Percentiles rank a stretch among this genome's conserved stretches.
These are phyloP conservation scores for Cryptosporidium sp. DNA, from an alignment of 169 alveolate species.

Conservation along the genomic window DNA sequence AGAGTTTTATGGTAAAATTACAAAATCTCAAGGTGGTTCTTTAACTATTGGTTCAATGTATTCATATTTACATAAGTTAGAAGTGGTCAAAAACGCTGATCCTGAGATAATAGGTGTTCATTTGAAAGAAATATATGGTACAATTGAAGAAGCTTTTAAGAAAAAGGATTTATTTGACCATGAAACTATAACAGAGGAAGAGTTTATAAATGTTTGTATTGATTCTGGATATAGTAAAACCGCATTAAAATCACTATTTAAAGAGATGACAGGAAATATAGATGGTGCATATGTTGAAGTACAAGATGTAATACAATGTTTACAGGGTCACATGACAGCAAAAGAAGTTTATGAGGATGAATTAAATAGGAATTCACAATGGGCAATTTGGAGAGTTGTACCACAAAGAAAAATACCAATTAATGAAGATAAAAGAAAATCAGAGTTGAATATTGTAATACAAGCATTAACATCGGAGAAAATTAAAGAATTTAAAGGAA, in stretches of 20 bases:
- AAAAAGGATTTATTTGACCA: conserved; percentile 4
- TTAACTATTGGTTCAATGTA: conserved; percentile 31
- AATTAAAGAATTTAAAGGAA: conserved; percentile 5
- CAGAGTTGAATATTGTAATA: conserved; percentile 18
- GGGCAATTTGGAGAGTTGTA: conserved; percentile 57
- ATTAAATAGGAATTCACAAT: conserved; percentile 38
- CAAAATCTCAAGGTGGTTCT: conserved; percentile 14
- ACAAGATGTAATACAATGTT: conserved; percentile 63
- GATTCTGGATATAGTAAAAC: conserved; percentile 38
- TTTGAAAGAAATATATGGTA: conserved; percentile 46
- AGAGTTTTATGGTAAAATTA: conserved; percentile 12
- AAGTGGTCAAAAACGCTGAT: background rate
- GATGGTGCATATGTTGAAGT: conserved; percentile 45
- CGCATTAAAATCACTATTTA: conserved; percentile 4
- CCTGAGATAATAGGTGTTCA: conserved; percentile 34
- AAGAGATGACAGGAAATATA: conserved; percentile 12
- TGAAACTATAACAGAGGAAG: conserved; percentile 9
- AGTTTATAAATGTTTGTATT: conserved; percentile 17
- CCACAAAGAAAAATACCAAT: conserved; percentile 42
- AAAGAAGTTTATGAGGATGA: conserved; percentile 46
- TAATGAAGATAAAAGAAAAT: conserved; percentile 22
- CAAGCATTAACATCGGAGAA: conserved; percentile 9
- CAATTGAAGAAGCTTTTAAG: conserved; percentile 25
- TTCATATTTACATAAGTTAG: conserved; percentile 19
- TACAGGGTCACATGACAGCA: conserved; percentile 54